A percentile compares a stretch with the other conserved stretches of the same genome.
phyloP scores from a whole-genome alignment of 23 red algal genomes.

The Gracilaria vermiculophylla region DNA sequence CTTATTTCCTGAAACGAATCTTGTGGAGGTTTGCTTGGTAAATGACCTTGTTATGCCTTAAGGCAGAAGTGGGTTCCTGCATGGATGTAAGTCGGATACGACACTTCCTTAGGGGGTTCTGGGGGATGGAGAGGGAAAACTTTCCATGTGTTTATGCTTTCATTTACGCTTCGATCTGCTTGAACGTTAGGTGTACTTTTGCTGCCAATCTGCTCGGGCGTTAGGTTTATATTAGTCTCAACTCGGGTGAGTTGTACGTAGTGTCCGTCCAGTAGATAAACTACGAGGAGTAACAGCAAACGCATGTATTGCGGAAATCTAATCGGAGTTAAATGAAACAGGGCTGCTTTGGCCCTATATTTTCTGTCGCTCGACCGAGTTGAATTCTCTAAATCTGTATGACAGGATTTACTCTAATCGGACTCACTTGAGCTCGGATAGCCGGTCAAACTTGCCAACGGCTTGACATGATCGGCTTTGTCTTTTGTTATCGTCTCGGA shows the following conservation, averaged over 20 bases:
- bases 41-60: neutral
- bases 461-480: neutral
- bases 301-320: neutral
- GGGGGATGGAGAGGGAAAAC: neutral
- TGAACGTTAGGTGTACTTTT: neutral
- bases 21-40: slow-evolving; percentile 14
- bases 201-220: neutral
- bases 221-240: neutral
- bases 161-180: neutral
- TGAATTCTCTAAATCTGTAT: neutral
- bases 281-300: neutral
- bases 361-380: neutral
- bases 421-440: slow-evolving; percentile 10
- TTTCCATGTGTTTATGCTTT: neutral
- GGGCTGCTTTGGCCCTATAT: neutral
- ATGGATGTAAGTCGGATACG: neutral
- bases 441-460: neutral
- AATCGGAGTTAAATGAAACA: neutral
- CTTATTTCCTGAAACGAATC: neutral
- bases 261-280: no score
- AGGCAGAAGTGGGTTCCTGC: slow-evolving; percentile 14
- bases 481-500: neutral
- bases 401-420: neutral
- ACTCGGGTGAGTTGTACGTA: neutral
- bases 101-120: neutral